A percentile compares a stretch with the other conserved stretches of the same genome.
Conservation (phyloP, 768 basidiomycete genomes). For the Lentinula aciculospora region DNA sequence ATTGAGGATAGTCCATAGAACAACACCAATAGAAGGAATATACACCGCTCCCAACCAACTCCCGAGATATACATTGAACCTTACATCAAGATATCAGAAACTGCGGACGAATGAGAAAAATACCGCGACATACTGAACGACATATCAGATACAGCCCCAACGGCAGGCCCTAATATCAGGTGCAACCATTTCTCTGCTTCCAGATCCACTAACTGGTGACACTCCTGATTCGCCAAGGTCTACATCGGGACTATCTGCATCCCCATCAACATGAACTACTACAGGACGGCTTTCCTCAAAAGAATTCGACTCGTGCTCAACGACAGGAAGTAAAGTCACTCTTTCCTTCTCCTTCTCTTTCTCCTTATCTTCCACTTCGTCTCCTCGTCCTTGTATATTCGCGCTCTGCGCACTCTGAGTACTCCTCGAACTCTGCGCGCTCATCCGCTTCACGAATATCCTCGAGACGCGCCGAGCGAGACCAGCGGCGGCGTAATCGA, state of each 20-base stretch:
- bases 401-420: neutral
- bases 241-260: neutral
- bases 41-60: neutral
- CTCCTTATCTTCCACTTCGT: neutral
- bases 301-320: neutral
- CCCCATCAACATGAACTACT: neutral
- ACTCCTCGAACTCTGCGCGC: neutral
- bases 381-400: neutral
- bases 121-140: neutral
- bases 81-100: neutral
- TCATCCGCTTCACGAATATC: slow-evolving; percentile 4
- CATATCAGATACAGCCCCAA: slow-evolving; percentile 1
- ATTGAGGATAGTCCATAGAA: neutral
- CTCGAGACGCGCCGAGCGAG: slow-evolving; percentile 1
- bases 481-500: slow-evolving; percentile 3
- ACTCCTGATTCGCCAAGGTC: neutral
- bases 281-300: neutral
- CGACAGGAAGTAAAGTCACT: neutral
- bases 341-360: neutral
- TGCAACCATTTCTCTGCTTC: neutral
- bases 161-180: slow-evolving; percentile 6
- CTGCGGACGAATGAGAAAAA: neutral
- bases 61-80: neutral
- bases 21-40: neutral
- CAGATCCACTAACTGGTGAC: neutral